Base-by-base conservation (phyloP, 352 stramenopile genomes). In the Globisporangium spinosum region DNA sequence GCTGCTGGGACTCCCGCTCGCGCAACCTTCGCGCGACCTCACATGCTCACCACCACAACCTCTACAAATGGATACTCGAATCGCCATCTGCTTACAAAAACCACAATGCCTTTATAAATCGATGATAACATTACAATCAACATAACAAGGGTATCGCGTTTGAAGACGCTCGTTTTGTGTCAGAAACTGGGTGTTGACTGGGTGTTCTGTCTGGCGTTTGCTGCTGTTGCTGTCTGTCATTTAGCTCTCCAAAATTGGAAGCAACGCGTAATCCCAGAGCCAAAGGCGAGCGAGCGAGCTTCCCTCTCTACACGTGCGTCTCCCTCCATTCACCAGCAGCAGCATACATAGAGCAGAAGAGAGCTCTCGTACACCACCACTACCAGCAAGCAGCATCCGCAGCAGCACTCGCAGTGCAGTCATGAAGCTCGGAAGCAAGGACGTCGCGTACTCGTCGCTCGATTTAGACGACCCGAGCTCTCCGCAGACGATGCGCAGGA, bases 401-500 rank as follows among this genome's bases (percentile, higher is more conserved):
- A 64, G 20, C 13, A 17, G 2, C 38, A 12, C 0, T 49, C 40
- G 40, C 15, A 49, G 15, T n/a, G 8, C 12, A 13, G 25, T 27
- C 20, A 47, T 91, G 85, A 90, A 89, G 72, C 78, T 90, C 34
- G 69, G 81, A 3, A 80, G 77, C 62, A 91, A 90, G 71, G 87
- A 93, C 75, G 79, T 90, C 69, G 77, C 78, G 53, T 93, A 93
- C 70, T 78, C 85, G 74, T 89, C 85, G 57, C 71, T 93, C 47
- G 83, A 93, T 40, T 71, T 93, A 69, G 78, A 93, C 56, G 83
- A 81, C n/a, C 85, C 82, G 2, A 73, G 71, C 23, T 66, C 70
- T 55, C 71, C 68, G 17, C 56, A 25, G 56, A 13, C 29, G 25
- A 76, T 77, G 5, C 74, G 76, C 58, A 73, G 70, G 64, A 77